A percentile compares a stretch with the other conserved stretches of the same genome.
Conservation (phyloP, 345 rosid genomes). For the Carallia brachiata region DNA sequence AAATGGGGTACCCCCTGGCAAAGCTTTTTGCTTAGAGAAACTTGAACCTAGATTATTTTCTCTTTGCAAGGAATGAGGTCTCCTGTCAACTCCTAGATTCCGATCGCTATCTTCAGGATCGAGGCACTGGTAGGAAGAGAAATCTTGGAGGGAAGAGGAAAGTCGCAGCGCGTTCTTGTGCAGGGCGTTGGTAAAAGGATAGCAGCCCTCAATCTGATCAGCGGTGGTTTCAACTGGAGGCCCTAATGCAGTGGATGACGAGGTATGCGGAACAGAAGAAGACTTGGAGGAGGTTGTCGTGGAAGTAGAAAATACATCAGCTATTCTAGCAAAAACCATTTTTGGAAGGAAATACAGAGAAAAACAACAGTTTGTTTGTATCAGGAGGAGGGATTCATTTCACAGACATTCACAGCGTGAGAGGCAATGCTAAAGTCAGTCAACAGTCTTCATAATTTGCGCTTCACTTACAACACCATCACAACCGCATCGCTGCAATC, state of each 20-base stretch:
- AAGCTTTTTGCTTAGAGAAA: slow-evolving; percentile 80
- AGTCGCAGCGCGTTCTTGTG: slow-evolving; percentile 58
- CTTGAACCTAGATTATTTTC: slow-evolving; percentile 54
- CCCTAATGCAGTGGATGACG: slow-evolving; percentile 46
- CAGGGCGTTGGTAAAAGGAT: slow-evolving; percentile 39
- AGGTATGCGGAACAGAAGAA: slow-evolving; percentile 41
- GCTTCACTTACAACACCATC: too few species aligned
- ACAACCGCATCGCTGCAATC: too few species aligned
- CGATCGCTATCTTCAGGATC: slow-evolving; percentile 55
- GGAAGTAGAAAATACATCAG: slow-evolving; percentile 40
- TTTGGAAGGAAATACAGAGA: too few species aligned
- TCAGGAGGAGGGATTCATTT: too few species aligned
- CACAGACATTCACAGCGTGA: too few species aligned
- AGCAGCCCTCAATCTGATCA: slow-evolving; percentile 34
- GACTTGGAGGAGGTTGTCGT: slow-evolving; percentile 33
- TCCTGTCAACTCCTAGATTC: slow-evolving; percentile 39
- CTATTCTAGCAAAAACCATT: slow-evolving; percentile 65
- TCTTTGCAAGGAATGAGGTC: slow-evolving; percentile 39
- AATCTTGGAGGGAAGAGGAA: slow-evolving; percentile 89
- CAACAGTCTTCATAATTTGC: too few species aligned
- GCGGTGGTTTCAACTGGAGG: slow-evolving; percentile 33
- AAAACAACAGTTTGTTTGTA: too few species aligned
- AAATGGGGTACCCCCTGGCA: slow-evolving; percentile 43
- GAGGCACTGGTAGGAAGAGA: slow-evolving; percentile 51
- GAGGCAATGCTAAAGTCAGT: too few species aligned